Percentiles rank a stretch among this genome's conserved stretches.
phyloP scores from a whole-genome alignment of 2,329 filamentous ascomycete species.

The Periconia sp. region DNA sequence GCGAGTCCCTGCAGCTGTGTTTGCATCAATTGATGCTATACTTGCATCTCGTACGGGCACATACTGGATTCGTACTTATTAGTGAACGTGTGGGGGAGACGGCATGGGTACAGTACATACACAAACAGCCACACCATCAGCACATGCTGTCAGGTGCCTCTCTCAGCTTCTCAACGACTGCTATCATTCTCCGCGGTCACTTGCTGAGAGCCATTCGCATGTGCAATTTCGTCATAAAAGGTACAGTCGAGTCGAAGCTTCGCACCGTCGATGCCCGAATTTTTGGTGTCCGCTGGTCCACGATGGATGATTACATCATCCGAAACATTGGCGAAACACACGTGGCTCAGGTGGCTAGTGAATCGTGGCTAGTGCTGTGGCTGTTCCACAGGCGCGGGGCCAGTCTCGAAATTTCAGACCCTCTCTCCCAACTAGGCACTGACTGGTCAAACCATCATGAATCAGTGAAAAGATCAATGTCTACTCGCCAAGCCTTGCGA shows the following conservation, averaged over 20 bases:
- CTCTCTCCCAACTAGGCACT: neutral
- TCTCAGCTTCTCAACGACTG: too few species aligned
- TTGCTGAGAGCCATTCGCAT: too few species aligned
- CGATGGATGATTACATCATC: neutral
- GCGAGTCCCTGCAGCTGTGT: neutral
- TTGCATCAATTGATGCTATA: too few species aligned
- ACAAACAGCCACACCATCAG: neutral
- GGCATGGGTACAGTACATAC: neutral
- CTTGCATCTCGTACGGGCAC: neutral
- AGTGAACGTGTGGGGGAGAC: neutral
- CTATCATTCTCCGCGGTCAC: too few species aligned
- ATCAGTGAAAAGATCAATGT: neutral
- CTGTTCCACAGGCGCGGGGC: conserved; percentile 10
- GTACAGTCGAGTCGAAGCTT: neutral
- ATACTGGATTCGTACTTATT: too few species aligned
- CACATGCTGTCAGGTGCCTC: neutral
- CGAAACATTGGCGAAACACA: neutral
- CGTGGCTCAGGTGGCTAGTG: conserved; percentile 1
- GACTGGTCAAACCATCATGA: too few species aligned
- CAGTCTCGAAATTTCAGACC: conserved; percentile 19
- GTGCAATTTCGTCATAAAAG: neutral
- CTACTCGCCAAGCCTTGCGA: conserved; percentile 1
- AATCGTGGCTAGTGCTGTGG: neutral
- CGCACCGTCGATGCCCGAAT: neutral
- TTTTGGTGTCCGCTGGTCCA: neutral